Base-by-base conservation (phyloP, 306 rosid species). In the Cucurbita maxima region DNA sequence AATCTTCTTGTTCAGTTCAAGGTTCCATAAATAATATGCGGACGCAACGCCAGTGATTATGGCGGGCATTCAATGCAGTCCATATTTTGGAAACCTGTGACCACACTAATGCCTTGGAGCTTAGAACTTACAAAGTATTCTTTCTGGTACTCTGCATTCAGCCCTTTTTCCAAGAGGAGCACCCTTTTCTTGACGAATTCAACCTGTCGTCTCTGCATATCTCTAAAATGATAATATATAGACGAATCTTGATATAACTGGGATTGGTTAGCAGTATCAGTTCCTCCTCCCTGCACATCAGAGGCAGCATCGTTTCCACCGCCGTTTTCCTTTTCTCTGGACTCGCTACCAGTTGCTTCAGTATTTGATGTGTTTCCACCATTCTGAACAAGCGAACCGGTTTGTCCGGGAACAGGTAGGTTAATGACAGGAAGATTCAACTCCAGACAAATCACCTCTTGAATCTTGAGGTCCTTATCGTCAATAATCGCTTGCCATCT, bases 401-500 rank as follows among this genome's bases (percentile, higher is more conserved):
- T 82, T 82, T 88, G 97, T 75, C 93, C 96, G 4, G 86, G 82
- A 30, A 81, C 78, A 38, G 97, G 90, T 54, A 88, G 83, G 82
- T 83, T 94, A 79, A 94, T 75, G 68, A 86, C 4, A 38, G 96
- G 92, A 77, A 94, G 99, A 86, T 91, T 91, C 90, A 89, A 84
- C 91, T 94, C 99, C 78, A 86, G 89, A 83, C 99, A 91, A 77
- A 94, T 89, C 75, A 86, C 50, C 79, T 94, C 99, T 81, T 89
- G 97, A 79, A 94, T 84, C 87, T 81, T 88, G 79, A 94, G 84
- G 78, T 86, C 96, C 84, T 86, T 94, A 80, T 94, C 99, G 78
- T 94, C 99, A 77, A 91, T 82, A 76, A 94, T 94, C 50, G 97
- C 94, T 84, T 94, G 99, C 99, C 99, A 94, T 88, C 95, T 88